phyloP scores from a whole-genome alignment of 805 yeast genomes.

The Wickerhamiella dianesei region DNA sequence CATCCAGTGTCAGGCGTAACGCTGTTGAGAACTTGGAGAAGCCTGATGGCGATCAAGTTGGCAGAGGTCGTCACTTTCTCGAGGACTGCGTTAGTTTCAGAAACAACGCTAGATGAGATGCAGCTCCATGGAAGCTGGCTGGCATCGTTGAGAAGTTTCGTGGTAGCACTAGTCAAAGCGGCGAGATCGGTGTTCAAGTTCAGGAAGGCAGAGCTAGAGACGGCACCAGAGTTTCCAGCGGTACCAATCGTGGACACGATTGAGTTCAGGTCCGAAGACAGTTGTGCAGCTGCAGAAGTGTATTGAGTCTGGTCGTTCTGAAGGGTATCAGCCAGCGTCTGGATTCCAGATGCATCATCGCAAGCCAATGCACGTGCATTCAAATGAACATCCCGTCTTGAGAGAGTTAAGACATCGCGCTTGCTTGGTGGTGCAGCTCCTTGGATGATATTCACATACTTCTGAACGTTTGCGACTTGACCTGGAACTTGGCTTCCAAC shows the following conservation, averaged over 20 bases:
- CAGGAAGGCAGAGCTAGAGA: neutral
- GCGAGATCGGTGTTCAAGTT: neutral
- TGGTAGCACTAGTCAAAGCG: neutral
- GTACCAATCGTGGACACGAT: neutral
- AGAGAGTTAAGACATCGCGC: neutral
- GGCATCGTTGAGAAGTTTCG: neutral
- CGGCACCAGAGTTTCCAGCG: neutral
- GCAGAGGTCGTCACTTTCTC: neutral
- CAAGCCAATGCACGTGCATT: neutral
- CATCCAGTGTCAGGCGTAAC: neutral
- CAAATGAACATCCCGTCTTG: neutral
- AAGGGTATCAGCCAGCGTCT: neutral
- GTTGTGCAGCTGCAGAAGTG: neutral
- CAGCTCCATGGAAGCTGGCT: neutral
- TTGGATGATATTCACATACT: neutral
- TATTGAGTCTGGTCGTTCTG: neutral
- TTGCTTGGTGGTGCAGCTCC: neutral
- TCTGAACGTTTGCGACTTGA: neutral
- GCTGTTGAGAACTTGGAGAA: neutral
- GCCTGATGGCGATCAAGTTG: neutral
- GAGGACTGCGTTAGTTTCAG: neutral
- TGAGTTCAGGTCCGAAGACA: neutral
- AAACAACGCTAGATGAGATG: neutral
- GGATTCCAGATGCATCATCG: neutral
- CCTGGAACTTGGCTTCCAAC: neutral